Base-by-base conservation (phyloP, 805 yeast species). In the Teunomyces kruisii region DNA sequence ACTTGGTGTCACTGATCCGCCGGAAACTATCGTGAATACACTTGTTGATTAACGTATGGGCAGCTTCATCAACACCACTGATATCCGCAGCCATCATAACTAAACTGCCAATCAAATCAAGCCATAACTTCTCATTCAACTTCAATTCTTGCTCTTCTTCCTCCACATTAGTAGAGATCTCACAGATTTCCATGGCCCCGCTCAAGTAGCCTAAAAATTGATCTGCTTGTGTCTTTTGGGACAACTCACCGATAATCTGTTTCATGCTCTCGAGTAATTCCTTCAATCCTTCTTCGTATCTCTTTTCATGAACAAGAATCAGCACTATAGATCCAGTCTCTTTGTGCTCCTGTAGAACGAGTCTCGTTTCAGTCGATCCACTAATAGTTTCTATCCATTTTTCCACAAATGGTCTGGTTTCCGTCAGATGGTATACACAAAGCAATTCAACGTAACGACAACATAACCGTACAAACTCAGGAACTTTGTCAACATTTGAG, bases 11-110 rank as follows among this genome's bases (percentile, higher is more conserved):
- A 48, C 67, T 64, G 24, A 70, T 55, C 14, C 46, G 52, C 32
- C 68, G 53, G 55, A 71, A 71, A 45, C 69, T 51, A 24, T 54
- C 52, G 45, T 69, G 67, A 10, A 68, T 60, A 26, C 65, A 59
- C 39, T 51, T 49, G 44, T 70, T 65, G 36, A 64, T 45, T 32
- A 44, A 50, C 12, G 42, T 46, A 13, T 24, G 41, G 9, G 28
- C 27, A 4, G 10, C 41, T 5, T 9, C 37, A 7, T 26, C 14
- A 4, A n/a, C n/a, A n/a, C 29, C 27, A 9, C 41, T 29, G 9
- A 22, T 16, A 8, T 39, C 35, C n/a, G 42, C 48, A 3, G 67
- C 52, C 50, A 59, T 45, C 7, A 41, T 40, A 8, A 67, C 58
- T 2, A 67, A 51, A 4, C 32, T 43, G 16, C 61, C 58, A 9